Percentiles rank a stretch among this genome's conserved stretches.
These are phyloP conservation scores for Metschnikowia lachancei DNA, from an alignment of 805 yeast genomes.

Conservation along the genomic window DNA sequence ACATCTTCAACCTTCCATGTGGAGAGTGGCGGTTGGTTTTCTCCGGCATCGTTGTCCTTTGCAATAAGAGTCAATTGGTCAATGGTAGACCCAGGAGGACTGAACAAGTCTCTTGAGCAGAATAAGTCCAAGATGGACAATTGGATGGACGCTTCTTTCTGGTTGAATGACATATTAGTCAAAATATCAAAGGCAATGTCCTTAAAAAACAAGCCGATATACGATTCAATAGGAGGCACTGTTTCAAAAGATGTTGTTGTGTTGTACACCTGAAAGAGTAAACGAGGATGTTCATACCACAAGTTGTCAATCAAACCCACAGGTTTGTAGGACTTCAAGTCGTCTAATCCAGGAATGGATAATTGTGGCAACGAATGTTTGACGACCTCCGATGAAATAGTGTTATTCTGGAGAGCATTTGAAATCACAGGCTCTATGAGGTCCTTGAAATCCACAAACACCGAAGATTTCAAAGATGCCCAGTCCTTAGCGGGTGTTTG, in stretches of 20 bases:
- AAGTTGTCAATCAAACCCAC: constrained; percentile 50
- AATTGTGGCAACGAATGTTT: constrained; percentile 42
- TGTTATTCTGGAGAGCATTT: constrained; percentile 33
- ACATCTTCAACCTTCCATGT: constrained; percentile 93
- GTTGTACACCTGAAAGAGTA: constrained; percentile 59
- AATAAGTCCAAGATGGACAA: constrained; percentile 69
- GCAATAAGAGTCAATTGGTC: constrained; percentile 54
- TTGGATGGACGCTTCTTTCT: constrained; percentile 82
- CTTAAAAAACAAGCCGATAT: constrained; percentile 55
- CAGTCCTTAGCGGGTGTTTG: constrained; percentile 41
- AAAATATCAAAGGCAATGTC: constrained; percentile 76
- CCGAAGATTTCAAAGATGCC: constrained; percentile 27
- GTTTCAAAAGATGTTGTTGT: constrained; percentile 60
- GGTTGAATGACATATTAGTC: constrained; percentile 81
- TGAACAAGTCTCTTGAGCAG: constrained; percentile 54
- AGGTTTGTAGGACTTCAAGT: constrained; percentile 23
- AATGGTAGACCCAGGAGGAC: constrained; percentile 68
- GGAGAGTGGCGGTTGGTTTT: constrained; percentile 45
- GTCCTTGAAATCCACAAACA: constrained; percentile 35
- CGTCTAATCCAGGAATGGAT: constrained; percentile 29
- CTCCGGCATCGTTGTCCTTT: constrained; percentile 42
- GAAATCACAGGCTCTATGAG: constrained; percentile 32
- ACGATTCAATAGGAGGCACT: constrained; percentile 39
- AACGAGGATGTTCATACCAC: constrained; percentile 61
- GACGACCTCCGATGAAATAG: constrained; percentile 39